These are phyloP conservation scores for Diaporthe longicolla DNA, from an alignment of 2,329 filamentous ascomycete species.

Conservation along the genomic window DNA sequence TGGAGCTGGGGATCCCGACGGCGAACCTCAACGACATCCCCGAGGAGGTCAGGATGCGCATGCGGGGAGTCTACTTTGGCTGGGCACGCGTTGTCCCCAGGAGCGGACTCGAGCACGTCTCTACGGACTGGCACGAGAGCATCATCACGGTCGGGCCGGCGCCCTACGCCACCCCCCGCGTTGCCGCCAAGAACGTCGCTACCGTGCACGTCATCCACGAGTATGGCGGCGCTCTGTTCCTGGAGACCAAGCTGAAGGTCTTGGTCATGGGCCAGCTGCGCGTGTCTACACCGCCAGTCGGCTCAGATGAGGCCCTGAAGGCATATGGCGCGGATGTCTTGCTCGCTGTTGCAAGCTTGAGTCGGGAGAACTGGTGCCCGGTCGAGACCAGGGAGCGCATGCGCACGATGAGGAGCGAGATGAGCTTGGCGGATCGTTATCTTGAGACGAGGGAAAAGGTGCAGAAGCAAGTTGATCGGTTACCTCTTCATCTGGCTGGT, in stretches of 20 bases:
- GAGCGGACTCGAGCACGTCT: slow-evolving; percentile 51
- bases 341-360: slow-evolving; percentile 61
- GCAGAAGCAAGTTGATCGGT: slow-evolving; percentile 68
- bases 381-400: slow-evolving; percentile 56
- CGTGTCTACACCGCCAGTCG: slow-evolving; percentile 59
- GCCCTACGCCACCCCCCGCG: slow-evolving; percentile 59
- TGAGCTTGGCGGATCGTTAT: slow-evolving; percentile 61
- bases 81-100: slow-evolving; percentile 67
- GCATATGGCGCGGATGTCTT: slow-evolving; percentile 58
- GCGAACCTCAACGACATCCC: slow-evolving; percentile 68
- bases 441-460: slow-evolving; percentile 63
- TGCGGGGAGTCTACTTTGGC: slow-evolving; percentile 75
- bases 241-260: slow-evolving; percentile 63
- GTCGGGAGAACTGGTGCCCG: slow-evolving; percentile 61
- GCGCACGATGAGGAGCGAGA: slow-evolving; percentile 57
- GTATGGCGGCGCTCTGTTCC: slow-evolving; percentile 59
- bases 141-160: slow-evolving; percentile 70
- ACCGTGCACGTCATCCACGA: slow-evolving; percentile 68
- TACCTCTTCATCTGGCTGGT: slow-evolving; percentile 72
- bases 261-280: slow-evolving; percentile 68
- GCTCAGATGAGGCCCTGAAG: slow-evolving; percentile 49
- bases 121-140: slow-evolving; percentile 69
- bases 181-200: slow-evolving; percentile 66
- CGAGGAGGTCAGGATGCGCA: slow-evolving; percentile 65
- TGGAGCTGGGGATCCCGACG: slow-evolving; percentile 64